phyloP scores from a whole-genome alignment of 2,329 filamentous ascomycete genomes.

The Coniochaeta prunicola region DNA sequence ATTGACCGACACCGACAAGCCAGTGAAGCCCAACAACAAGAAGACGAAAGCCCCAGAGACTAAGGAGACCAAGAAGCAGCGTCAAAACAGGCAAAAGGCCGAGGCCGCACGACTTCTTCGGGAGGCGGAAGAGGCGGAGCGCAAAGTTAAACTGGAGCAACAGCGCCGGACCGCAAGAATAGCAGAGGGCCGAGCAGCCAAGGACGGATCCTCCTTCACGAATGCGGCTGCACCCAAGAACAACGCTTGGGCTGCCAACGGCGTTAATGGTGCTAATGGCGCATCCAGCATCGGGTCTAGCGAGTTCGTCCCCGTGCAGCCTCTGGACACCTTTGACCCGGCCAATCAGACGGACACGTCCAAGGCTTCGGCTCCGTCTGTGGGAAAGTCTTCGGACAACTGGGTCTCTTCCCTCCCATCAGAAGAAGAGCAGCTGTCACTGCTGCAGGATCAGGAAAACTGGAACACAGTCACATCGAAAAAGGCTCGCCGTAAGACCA shows the following conservation, averaged over 20 bases:
- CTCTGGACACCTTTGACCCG: constrained; percentile 45
- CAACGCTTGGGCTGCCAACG: constrained; percentile 33
- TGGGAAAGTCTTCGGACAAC: constrained; percentile 25
- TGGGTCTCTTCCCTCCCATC: constrained; percentile 48
- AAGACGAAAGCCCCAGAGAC: constrained; percentile 55
- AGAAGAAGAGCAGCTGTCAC: constrained; percentile 56
- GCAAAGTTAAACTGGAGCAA: constrained; percentile 70
- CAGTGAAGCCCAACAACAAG: constrained; percentile 37
- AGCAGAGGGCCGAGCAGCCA: constrained; percentile 73
- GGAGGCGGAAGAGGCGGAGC: constrained; percentile 71
- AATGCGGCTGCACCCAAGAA: constrained; percentile 27
- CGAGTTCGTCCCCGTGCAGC: constrained; percentile 31
- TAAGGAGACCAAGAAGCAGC: constrained; percentile 87
- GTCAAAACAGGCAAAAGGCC: constrained; percentile 83
- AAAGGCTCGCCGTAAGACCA: constrained; percentile 34
- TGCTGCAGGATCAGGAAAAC: constrained; percentile 43
- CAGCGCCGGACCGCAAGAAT: constrained; percentile 77
- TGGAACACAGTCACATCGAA: constrained; percentile 54
- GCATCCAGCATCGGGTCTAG: constrained; percentile 33
- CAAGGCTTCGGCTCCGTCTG: constrained; percentile 22
- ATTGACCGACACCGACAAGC: constrained; percentile 60
- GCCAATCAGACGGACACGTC: constrained; percentile 24
- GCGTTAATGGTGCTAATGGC: constrained; percentile 25
- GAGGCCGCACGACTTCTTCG: constrained; percentile 70
- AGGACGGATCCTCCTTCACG: constrained; percentile 64